Evolutionary conservation across 108 stramenopile species (phyloP).

Genomic region (Nitzschia palea): DNA sequence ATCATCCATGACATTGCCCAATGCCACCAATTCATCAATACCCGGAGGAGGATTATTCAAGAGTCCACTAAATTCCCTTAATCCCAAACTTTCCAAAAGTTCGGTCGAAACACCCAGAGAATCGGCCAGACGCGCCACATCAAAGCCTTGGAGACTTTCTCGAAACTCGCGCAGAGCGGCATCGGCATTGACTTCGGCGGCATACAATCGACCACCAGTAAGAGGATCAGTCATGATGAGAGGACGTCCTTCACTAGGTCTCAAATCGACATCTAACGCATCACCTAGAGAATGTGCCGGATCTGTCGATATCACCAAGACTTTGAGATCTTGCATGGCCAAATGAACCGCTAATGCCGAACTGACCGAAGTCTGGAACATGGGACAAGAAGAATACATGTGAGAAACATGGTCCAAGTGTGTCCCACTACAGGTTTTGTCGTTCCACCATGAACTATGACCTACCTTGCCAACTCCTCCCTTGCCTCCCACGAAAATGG

Average conservation of each 20-base stretch:
- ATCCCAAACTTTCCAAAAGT: slow-evolving; percentile 70
- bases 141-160: slow-evolving; percentile 60
- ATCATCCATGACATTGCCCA: slow-evolving; percentile 77
- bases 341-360: slow-evolving; percentile 83
- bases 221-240: slow-evolving; percentile 65
- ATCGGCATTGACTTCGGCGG: slow-evolving; percentile 84
- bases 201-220: slow-evolving; percentile 64
- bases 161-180: slow-evolving; percentile 78
- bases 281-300: slow-evolving; percentile 97
- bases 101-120: slow-evolving; percentile 61
- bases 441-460: not conserved
- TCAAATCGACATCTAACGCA: slow-evolving; percentile 81
- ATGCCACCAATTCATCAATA: slow-evolving; percentile 91
- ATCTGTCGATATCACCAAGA: slow-evolving; percentile 93
- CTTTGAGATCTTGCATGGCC: slow-evolving; percentile 75
- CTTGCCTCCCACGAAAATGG: slow-evolving; percentile 68
- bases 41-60: slow-evolving; percentile 94
- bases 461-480: slow-evolving; percentile 51
- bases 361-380: slow-evolving; percentile 65
- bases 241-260: slow-evolving; percentile 44
- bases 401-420: not conserved
- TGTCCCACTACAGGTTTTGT: not conserved
- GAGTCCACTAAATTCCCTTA: slow-evolving; percentile 73
- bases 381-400: not conserved
- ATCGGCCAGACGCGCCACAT: slow-evolving; percentile 60